A percentile compares a stretch with the other conserved stretches of the same genome.
phyloP scores from a whole-genome alignment of 176 grass and related monocot genomes.

The Alloteropsis semialata region DNA sequence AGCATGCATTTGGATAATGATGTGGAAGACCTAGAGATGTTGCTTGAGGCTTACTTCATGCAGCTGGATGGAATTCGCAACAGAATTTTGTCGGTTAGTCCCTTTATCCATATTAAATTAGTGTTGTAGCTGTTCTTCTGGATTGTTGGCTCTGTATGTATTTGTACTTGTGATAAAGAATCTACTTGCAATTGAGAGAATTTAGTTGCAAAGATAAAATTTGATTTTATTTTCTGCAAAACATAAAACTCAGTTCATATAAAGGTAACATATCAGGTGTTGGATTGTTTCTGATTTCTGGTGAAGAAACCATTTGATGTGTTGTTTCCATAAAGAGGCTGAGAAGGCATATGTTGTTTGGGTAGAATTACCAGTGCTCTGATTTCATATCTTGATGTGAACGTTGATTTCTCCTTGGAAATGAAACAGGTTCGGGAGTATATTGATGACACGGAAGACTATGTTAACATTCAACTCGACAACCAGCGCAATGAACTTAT shows the following conservation, averaged over 20 bases:
- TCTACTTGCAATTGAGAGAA: not conserved
- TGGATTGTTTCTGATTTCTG: slow-evolving; percentile 22
- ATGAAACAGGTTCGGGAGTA: slow-evolving; percentile 75
- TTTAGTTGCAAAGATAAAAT: not conserved
- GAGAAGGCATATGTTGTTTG: not conserved
- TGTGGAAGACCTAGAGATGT: slow-evolving; percentile 97
- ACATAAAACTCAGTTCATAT: slow-evolving; percentile 3
- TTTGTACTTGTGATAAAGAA: not conserved
- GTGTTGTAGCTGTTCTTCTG: not conserved
- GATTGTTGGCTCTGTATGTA: not conserved
- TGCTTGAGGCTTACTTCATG: slow-evolving; percentile 99
- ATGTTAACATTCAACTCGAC: slow-evolving; percentile 96
- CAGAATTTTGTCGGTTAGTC: slow-evolving; percentile 94
- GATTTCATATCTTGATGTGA: not conserved
- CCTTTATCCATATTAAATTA: slow-evolving; percentile 2
- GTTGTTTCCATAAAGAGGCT: not conserved
- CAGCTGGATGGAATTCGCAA: slow-evolving; percentile 97
- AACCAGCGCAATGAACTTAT: slow-evolving; percentile 91
- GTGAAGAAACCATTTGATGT: not conserved
- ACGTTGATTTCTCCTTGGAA: slow-evolving; percentile 24
- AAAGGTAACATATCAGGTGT: not conserved
- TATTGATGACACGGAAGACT: slow-evolving; percentile 96
- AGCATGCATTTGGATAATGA: slow-evolving; percentile 91
- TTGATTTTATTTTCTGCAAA: not conserved
- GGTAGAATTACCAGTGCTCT: not conserved